Evolutionary conservation across 2,329 filamentous ascomycete genomes (phyloP).

Genomic region (Lizonia empirigonia): DNA sequence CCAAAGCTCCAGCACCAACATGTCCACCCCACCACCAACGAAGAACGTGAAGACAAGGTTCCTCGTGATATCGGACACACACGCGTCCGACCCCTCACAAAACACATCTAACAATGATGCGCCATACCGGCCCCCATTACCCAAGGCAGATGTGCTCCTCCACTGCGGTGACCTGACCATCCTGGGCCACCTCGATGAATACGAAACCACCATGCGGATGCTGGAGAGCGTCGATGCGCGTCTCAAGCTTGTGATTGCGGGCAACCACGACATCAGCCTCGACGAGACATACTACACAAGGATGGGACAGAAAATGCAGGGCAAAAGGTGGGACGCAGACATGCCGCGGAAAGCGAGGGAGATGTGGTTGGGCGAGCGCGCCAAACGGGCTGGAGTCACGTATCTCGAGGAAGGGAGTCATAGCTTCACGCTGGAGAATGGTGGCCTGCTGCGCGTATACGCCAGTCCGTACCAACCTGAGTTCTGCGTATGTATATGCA

Average conservation of each 20-base stretch:
- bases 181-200: conserved; percentile 56
- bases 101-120: conserved; percentile 15
- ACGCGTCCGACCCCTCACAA: conserved; percentile 29
- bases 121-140: conserved; percentile 51
- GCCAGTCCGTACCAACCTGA: conserved; percentile 62
- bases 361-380: conserved; percentile 56
- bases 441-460: conserved; percentile 57
- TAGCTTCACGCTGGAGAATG: conserved; percentile 55
- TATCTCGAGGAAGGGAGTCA: conserved; percentile 63
- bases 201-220: conserved; percentile 54
- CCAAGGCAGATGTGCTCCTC: conserved; percentile 59
- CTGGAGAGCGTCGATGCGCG: conserved; percentile 57
- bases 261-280: conserved; percentile 66
- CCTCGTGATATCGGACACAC: conserved; percentile 54
- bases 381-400: conserved; percentile 54
- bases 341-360: conserved; percentile 44
- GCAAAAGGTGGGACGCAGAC: conserved; percentile 25
- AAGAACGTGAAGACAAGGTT: conserved; percentile 47
- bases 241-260: conserved; percentile 66
- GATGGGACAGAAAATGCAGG: conserved; percentile 36
- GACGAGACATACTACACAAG: conserved; percentile 56
- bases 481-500: conserved; percentile 48
- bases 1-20: conserved; percentile 15
- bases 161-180: conserved; percentile 66
- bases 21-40: conserved; percentile 10